Conservation (phyloP, 805 yeast species). For the Teunomyces stri region DNA sequence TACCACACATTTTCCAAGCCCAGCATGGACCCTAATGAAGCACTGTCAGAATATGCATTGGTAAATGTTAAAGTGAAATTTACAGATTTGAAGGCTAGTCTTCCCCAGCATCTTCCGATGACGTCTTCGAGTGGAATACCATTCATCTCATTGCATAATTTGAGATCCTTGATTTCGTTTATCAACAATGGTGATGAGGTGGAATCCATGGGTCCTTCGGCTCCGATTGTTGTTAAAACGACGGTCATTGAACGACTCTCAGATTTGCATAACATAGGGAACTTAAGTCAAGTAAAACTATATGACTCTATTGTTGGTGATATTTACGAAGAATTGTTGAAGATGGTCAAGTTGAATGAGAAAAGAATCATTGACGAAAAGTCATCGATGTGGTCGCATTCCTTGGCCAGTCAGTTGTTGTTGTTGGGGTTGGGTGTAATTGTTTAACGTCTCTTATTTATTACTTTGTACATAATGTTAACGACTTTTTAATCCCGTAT, state of each 20-base stretch:
- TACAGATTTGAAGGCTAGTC: slow-evolving; percentile 56
- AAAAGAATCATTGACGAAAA: slow-evolving; percentile 42
- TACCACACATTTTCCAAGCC: slow-evolving; percentile 37
- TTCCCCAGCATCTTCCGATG: slow-evolving; percentile 49
- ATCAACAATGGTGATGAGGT: slow-evolving; percentile 46
- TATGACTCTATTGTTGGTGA: slow-evolving; percentile 55
- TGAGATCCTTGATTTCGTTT: slow-evolving; percentile 59
- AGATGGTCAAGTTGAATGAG: slow-evolving; percentile 56
- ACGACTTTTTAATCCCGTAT: slow-evolving; percentile 1
- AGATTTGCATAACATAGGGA: slow-evolving; percentile 36
- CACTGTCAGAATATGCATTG: slow-evolving; percentile 50
- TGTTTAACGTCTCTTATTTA: slow-evolving; percentile 28
- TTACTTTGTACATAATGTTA: slow-evolving; percentile 1
- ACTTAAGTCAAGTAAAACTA: slow-evolving; percentile 42
- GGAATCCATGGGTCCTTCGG: neutral
- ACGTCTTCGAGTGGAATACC: slow-evolving; percentile 51
- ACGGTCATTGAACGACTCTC: slow-evolving; percentile 38
- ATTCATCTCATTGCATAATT: slow-evolving; percentile 55
- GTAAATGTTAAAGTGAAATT: slow-evolving; percentile 66
- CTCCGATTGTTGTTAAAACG: slow-evolving; percentile 37
- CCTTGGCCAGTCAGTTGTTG: slow-evolving; percentile 56
- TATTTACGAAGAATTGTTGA: slow-evolving; percentile 54
- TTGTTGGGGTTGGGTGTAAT: slow-evolving; percentile 60
- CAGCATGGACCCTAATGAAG: slow-evolving; percentile 10
- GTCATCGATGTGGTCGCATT: slow-evolving; percentile 55